phyloP scores from a whole-genome alignment of 495 filamentous ascomycete genomes.

The Penicillium cinerascens region DNA sequence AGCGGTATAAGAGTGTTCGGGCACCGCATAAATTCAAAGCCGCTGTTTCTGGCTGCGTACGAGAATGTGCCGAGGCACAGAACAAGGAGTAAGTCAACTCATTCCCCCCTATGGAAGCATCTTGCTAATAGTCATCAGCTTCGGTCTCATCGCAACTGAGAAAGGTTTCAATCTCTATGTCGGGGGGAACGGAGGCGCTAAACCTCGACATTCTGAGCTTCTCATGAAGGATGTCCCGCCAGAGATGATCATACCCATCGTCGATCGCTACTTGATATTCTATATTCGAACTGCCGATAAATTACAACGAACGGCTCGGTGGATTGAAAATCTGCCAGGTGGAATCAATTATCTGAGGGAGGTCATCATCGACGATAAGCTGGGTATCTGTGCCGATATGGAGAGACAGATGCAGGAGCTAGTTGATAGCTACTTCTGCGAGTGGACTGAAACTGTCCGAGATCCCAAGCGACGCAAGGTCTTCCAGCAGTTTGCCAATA shows the following conservation, averaged over 20 bases:
- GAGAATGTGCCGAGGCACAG: slow-evolving; percentile 94
- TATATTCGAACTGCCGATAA: slow-evolving; percentile 97
- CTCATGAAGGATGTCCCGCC: slow-evolving; percentile 87
- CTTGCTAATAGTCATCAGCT: slow-evolving; percentile 47
- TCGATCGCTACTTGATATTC: slow-evolving; percentile 93
- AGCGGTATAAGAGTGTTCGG: slow-evolving; percentile 92
- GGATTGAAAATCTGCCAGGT: slow-evolving; percentile 84
- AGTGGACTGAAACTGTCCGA: slow-evolving; percentile 86
- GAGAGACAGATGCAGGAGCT: slow-evolving; percentile 89
- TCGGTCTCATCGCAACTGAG: slow-evolving; percentile 90
- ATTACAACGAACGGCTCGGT: slow-evolving; percentile 88
- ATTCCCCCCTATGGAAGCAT: not conserved
- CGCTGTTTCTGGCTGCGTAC: slow-evolving; percentile 85
- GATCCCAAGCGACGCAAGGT: slow-evolving; percentile 63
- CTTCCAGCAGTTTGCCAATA: slow-evolving; percentile 91
- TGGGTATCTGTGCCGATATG: slow-evolving; percentile 82
- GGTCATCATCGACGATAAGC: slow-evolving; percentile 83
- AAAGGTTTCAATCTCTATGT: slow-evolving; percentile 97
- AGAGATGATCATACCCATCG: slow-evolving; percentile 77
- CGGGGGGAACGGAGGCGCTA: slow-evolving; percentile 88
- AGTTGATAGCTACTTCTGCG: slow-evolving; percentile 87
- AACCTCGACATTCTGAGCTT: slow-evolving; percentile 80
- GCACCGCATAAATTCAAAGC: slow-evolving; percentile 93
- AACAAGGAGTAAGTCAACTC: slow-evolving; percentile 72
- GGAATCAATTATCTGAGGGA: slow-evolving; percentile 81